A percentile compares a stretch with the other conserved stretches of the same genome.
Evolutionary conservation across 805 yeast species (phyloP).

Genomic region (Scheffersomyces stipitis): DNA sequence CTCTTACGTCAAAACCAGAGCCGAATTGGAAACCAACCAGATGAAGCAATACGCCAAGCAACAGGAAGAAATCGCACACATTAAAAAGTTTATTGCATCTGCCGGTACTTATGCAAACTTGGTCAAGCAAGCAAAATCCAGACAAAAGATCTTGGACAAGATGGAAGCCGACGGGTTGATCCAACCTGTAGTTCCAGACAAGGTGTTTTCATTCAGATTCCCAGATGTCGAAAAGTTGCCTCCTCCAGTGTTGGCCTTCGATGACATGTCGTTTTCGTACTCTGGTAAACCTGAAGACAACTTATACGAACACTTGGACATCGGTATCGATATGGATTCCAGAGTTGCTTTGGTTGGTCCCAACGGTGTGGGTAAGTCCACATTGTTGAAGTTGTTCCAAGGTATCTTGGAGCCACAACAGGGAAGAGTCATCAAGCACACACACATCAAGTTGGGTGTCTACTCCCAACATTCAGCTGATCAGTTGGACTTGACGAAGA

Average conservation of each 20-base stretch:
- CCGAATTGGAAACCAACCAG: slow-evolving; percentile 93
- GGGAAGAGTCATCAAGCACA: slow-evolving; percentile 96
- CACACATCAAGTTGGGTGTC: slow-evolving; percentile 97
- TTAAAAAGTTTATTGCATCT: slow-evolving; percentile 97
- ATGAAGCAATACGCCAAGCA: slow-evolving; percentile 96
- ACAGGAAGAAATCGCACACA: slow-evolving; percentile 98
- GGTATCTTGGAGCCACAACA: slow-evolving; percentile 86
- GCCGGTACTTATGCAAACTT: slow-evolving; percentile 99
- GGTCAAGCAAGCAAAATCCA: slow-evolving; percentile 97
- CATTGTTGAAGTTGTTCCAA: slow-evolving; percentile 93
- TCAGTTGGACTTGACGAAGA: slow-evolving; percentile 92
- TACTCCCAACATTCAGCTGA: slow-evolving; percentile 99
- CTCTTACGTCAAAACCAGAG: slow-evolving; percentile 90
- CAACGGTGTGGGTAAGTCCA: slow-evolving; percentile 98
- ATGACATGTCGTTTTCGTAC: slow-evolving; percentile 90
- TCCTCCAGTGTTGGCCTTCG: slow-evolving; percentile 97
- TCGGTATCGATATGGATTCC: slow-evolving; percentile 99
- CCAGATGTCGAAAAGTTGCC: slow-evolving; percentile 96
- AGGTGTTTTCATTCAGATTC: slow-evolving; percentile 90
- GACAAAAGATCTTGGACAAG: slow-evolving; percentile 98
- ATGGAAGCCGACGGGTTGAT: slow-evolving; percentile 99
- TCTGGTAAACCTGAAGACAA: slow-evolving; percentile 81
- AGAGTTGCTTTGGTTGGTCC: slow-evolving; percentile 98
- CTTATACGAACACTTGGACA: slow-evolving; percentile 85
- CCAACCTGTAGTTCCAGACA: slow-evolving; percentile 89